Conservation (phyloP, 805 yeast species). For the Starmerella floris region DNA sequence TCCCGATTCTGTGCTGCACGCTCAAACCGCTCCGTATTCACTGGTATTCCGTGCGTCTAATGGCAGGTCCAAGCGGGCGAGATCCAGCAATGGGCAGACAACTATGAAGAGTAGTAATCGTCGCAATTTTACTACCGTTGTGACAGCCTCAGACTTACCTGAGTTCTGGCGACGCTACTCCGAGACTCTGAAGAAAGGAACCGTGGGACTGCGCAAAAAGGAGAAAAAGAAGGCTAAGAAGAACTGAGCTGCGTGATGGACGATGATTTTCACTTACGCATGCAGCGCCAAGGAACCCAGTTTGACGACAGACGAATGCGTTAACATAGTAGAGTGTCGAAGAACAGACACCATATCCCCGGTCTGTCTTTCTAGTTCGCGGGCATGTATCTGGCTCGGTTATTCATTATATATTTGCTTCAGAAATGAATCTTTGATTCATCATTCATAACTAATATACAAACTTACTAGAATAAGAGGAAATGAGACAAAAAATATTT, state of each 20-base stretch:
- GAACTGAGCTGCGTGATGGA: background rate
- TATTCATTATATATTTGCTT: no score
- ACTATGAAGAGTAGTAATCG: conserved; percentile 37
- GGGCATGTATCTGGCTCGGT: no score
- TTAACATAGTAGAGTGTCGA: no score
- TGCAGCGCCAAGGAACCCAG: no score
- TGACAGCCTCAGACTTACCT: conserved; percentile 46
- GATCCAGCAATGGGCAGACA: no score
- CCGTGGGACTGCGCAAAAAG: conserved; percentile 66
- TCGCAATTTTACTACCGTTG: conserved; percentile 59
- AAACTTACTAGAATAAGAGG: background rate
- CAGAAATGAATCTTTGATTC: background rate
- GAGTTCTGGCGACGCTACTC: conserved; percentile 68
- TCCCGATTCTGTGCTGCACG: conserved; percentile 15
- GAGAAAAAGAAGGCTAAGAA: conserved; percentile 52
- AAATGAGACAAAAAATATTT: background rate
- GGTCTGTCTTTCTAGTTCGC: no score
- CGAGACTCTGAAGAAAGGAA: conserved; percentile 53
- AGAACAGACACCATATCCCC: no score
- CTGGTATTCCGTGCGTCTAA: conserved; percentile 56
- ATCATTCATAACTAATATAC: background rate
- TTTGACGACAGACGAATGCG: background rate
- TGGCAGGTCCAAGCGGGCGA: conserved; percentile 27
- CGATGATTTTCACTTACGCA: background rate
- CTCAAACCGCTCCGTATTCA: conserved; percentile 34